These are phyloP conservation scores for Prosopis cineraria DNA, from an alignment of 306 rosid species.

Conservation along the genomic window DNA sequence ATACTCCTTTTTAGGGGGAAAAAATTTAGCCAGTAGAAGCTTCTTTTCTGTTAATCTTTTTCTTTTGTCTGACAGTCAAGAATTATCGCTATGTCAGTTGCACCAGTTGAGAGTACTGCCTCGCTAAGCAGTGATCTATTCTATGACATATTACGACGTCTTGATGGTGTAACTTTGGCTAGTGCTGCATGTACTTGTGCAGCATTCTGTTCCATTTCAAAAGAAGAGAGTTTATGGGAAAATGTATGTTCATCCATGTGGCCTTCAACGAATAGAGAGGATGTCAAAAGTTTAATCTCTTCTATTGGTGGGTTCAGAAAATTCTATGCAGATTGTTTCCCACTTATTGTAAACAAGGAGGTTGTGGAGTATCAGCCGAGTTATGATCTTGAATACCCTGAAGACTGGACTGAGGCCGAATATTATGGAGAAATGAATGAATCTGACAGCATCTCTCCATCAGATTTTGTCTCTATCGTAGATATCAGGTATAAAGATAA, in stretches of 20 bases:
- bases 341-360: conserved; percentile 78
- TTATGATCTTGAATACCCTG: conserved; percentile 61
- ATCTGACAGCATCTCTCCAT: conserved; percentile 59
- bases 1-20: neutral
- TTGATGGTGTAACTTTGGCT: conserved; percentile 82
- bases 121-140: conserved; percentile 77
- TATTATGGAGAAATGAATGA: conserved; percentile 74
- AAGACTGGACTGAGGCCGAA: conserved; percentile 90
- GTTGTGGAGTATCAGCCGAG: conserved; percentile 57
- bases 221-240: conserved; percentile 91
- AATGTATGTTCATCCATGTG: conserved; percentile 79
- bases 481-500: conserved; percentile 76
- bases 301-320: conserved; percentile 85
- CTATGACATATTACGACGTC: conserved; percentile 81
- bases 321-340: conserved; percentile 88
- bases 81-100: conserved; percentile 45
- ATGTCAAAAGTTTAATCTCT: conserved; percentile 70
- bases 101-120: conserved; percentile 55
- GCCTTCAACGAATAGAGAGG: conserved; percentile 89
- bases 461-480: conserved; percentile 80
- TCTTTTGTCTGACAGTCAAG: conserved; percentile 44
- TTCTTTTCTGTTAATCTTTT: neutral
- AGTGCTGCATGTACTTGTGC: conserved; percentile 86
- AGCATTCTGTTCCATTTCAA: conserved; percentile 74
- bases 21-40: neutral